Percentiles rank a stretch among this genome's conserved stretches.
phyloP scores from a whole-genome alignment of 768 basidiomycete genomes.

The Ramaria sp. region DNA sequence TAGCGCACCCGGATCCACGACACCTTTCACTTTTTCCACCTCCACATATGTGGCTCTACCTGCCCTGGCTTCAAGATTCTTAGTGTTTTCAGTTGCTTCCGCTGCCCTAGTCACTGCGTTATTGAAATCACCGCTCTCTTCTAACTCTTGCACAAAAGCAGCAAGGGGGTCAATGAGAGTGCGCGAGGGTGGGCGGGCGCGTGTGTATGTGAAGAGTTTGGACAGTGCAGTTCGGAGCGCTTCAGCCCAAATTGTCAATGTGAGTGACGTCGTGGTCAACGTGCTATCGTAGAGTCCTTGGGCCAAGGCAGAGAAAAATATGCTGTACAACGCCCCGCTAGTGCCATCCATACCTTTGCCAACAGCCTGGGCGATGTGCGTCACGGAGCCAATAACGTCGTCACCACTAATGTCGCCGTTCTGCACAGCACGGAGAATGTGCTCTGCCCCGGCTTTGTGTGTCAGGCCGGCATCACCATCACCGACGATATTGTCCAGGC shows the following conservation, averaged over 20 bases:
- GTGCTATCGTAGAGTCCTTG: conserved; percentile 32
- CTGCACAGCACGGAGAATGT: conserved; percentile 49
- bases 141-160: conserved; percentile 53
- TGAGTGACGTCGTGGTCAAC: conserved; percentile 21
- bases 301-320: conserved; percentile 84
- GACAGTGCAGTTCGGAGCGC: conserved; percentile 48
- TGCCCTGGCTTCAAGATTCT: conserved; percentile 69
- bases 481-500: conserved; percentile 84
- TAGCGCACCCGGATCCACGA: conserved; percentile 89
- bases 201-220: conserved; percentile 73
- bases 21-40: conserved; percentile 46
- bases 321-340: conserved; percentile 84
- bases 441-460: conserved; percentile 64
- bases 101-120: conserved; percentile 50
- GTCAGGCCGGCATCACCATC: conserved; percentile 76
- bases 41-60: conserved; percentile 86
- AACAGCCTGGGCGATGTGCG: conserved; percentile 60
- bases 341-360: conserved; percentile 89
- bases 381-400: conserved; percentile 55
- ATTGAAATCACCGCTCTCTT: conserved; percentile 26
- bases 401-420: conserved; percentile 47
- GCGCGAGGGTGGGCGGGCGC: conserved; percentile 79
- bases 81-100: conserved; percentile 65
- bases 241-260: conserved; percentile 44
- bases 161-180: conserved; percentile 88